These are phyloP conservation scores for Xylaria sp. DNA, from an alignment of 495 filamentous ascomycete genomes.

Conservation along the genomic window DNA sequence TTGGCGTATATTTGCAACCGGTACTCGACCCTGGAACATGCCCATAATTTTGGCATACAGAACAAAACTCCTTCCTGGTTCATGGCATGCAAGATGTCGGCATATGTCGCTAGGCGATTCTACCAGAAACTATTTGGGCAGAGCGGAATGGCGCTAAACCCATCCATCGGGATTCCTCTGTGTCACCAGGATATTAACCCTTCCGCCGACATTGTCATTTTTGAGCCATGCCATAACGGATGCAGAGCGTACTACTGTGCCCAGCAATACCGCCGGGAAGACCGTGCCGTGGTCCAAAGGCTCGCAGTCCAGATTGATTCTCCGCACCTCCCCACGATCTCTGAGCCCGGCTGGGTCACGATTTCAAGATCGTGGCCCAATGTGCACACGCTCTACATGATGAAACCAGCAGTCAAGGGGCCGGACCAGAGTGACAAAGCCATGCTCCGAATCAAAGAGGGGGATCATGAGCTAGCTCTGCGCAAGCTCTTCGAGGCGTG, in stretches of 20 bases:
- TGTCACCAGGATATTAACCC: conserved; percentile 32
- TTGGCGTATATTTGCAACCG: conserved; percentile 39
- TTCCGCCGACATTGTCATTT: conserved; percentile 37
- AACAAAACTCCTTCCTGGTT: conserved; percentile 37
- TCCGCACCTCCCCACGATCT: conserved; percentile 7
- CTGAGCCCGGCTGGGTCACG: conserved; percentile 38
- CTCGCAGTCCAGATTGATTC: conserved; percentile 39
- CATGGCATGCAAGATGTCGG: conserved; percentile 29
- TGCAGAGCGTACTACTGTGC: conserved; percentile 42
- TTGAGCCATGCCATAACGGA: conserved; percentile 40
- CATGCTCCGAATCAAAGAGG: conserved; percentile 38
- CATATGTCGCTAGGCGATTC: conserved; percentile 26
- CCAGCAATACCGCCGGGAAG: conserved; percentile 36
- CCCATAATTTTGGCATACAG: conserved; percentile 26
- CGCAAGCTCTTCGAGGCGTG: conserved; percentile 33
- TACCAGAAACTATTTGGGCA: conserved; percentile 34
- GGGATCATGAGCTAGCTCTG: conserved; percentile 27
- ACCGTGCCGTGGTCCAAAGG: conserved; percentile 34
- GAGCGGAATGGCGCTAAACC: neutral
- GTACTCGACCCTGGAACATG: conserved; percentile 19
- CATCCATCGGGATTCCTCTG: neutral
- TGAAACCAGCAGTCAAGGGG: conserved; percentile 37
- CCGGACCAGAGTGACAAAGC: conserved; percentile 34
- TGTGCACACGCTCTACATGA: conserved; percentile 39
- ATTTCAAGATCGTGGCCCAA: conserved; percentile 38